These are phyloP conservation scores for Podila epicladia DNA, from an alignment of 192 early-diverging fungal species.

Conservation along the genomic window DNA sequence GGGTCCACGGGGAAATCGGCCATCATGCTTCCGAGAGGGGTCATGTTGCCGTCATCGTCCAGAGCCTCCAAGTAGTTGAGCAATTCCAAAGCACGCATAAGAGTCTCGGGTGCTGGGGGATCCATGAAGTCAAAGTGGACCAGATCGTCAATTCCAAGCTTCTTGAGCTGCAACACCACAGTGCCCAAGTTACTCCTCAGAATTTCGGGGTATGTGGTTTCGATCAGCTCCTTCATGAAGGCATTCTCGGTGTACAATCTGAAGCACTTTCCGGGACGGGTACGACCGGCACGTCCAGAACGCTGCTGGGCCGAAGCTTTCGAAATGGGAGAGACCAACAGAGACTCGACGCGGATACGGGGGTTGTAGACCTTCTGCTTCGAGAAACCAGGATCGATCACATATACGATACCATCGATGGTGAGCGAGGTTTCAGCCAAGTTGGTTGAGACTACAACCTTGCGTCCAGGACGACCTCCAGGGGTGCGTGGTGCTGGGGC, in stretches of 20 bases:
- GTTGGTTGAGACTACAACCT: slow-evolving; percentile 97
- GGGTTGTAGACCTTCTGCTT: slow-evolving; percentile 99
- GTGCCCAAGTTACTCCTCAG: slow-evolving; percentile 94
- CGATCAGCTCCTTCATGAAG: slow-evolving; percentile 91
- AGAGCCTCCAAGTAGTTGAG: slow-evolving; percentile 95
- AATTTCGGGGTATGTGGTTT: slow-evolving; percentile 99
- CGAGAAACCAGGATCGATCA: slow-evolving; percentile 98
- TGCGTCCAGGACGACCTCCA: slow-evolving; percentile 92
- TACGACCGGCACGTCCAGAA: slow-evolving; percentile 98
- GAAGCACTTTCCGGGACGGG: slow-evolving; percentile 96
- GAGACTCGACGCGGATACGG: slow-evolving; percentile 93
- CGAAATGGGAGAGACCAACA: slow-evolving; percentile 94
- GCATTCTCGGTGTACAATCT: slow-evolving; percentile 98
- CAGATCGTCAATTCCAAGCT: slow-evolving; percentile 95
- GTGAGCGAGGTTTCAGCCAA: slow-evolving; percentile 98
- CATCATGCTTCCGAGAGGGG: slow-evolving; percentile 84
- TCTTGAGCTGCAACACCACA: slow-evolving; percentile 98
- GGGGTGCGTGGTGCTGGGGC: slow-evolving; percentile 82
- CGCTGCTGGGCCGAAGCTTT: slow-evolving; percentile 97
- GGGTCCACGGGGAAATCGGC: slow-evolving; percentile 98
- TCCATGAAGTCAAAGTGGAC: slow-evolving; percentile 99
- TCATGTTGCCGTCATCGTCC: slow-evolving; percentile 95
- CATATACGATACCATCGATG: slow-evolving; percentile 99
- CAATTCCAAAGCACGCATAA: slow-evolving; percentile 97
- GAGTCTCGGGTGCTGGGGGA: slow-evolving; percentile 96